Evolutionary conservation across 352 stramenopile species (phyloP).

Genomic region (Globisporangium polare): DNA sequence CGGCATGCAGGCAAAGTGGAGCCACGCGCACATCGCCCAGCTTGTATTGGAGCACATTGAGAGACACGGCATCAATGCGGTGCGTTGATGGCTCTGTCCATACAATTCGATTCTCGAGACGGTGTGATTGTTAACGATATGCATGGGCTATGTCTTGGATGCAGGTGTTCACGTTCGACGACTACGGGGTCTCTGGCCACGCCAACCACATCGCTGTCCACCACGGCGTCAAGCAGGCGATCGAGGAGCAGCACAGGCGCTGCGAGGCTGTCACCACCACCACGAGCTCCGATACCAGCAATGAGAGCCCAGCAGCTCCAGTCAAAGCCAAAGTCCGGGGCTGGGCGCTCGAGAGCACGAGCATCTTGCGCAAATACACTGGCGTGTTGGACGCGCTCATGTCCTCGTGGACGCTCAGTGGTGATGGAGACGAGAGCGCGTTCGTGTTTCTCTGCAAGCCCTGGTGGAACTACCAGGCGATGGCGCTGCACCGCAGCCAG

Average conservation of each 20-base stretch:
- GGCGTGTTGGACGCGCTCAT: slow-evolving; percentile 72
- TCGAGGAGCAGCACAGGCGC: slow-evolving; percentile 39
- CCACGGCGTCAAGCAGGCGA: slow-evolving; percentile 44
- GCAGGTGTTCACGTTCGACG: slow-evolving; percentile 93
- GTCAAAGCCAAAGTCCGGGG: slow-evolving; percentile 31
- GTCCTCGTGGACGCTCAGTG: slow-evolving; percentile 26
- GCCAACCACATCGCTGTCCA: slow-evolving; percentile 90
- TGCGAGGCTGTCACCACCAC: slow-evolving; percentile 19
- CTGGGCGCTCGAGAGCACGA: slow-evolving; percentile 71
- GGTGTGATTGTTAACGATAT: not conserved
- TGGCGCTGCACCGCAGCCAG: slow-evolving; percentile 91
- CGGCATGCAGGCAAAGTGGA: slow-evolving; percentile 79
- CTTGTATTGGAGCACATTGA: slow-evolving; percentile 58
- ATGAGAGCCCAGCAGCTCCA: not conserved
- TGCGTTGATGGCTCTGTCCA: slow-evolving; percentile 19
- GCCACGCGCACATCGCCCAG: slow-evolving; percentile 50
- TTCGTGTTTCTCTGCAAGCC: slow-evolving; percentile 62
- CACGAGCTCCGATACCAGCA: not conserved
- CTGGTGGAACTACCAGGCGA: slow-evolving; percentile 86
- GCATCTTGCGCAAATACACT: slow-evolving; percentile 86
- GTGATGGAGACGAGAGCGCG: slow-evolving; percentile 15
- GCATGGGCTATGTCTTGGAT: not conserved
- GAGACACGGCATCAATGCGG: slow-evolving; percentile 53
- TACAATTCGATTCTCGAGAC: not conserved
- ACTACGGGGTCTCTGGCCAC: slow-evolving; percentile 91